These are phyloP conservation scores for Alloteropsis semialata DNA, from an alignment of 176 grass and related monocot genomes.

Conservation along the genomic window DNA sequence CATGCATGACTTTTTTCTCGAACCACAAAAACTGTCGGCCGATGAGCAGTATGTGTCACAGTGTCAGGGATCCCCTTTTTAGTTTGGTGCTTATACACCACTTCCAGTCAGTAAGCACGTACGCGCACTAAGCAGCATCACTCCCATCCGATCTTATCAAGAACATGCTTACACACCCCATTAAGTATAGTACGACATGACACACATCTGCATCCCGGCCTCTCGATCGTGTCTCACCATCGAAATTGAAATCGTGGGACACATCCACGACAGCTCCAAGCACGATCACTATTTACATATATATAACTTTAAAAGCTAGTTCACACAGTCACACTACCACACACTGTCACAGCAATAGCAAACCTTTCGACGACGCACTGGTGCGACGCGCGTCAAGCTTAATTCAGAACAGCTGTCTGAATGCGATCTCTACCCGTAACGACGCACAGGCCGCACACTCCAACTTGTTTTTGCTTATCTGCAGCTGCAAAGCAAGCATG, in stretches of 20 bases:
- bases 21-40: not conserved
- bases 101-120: not conserved
- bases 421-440: no score
- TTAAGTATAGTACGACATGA: no score
- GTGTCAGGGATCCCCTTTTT: not conserved
- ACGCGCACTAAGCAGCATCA: not conserved
- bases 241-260: not conserved
- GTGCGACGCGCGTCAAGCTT: not conserved
- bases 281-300: not conserved
- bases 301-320: not conserved
- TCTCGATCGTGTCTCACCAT: not conserved
- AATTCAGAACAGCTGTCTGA: slow-evolving; percentile 12
- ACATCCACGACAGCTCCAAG: not conserved
- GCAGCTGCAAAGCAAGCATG: no score
- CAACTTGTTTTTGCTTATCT: no score
- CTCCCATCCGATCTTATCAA: not conserved
- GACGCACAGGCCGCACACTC: no score
- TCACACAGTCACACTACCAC: not conserved
- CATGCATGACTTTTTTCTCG: not conserved
- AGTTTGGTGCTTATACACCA: not conserved
- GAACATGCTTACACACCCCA: not conserved
- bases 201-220: not conserved
- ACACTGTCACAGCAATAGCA: no score
- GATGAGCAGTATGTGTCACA: not conserved
- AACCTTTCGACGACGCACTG: not conserved